Percentiles rank a stretch among this genome's conserved stretches.
Evolutionary conservation across 2,329 filamentous ascomycete species (phyloP).

Genomic region (Hypoxylon sp.): DNA sequence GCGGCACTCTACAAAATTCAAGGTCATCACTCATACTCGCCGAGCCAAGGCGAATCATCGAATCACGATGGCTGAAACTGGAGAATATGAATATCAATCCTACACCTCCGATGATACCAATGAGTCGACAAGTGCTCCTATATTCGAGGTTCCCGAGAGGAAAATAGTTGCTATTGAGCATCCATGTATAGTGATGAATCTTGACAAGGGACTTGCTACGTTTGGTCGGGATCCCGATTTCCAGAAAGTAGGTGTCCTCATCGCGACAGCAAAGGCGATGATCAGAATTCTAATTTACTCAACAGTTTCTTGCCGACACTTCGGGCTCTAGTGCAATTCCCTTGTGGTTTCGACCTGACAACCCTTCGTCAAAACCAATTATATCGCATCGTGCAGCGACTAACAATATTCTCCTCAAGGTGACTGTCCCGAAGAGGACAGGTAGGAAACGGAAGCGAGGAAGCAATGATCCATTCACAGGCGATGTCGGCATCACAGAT

Average conservation of each 20-base stretch:
- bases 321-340: conserved; percentile 62
- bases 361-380: conserved; percentile 80
- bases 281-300: conserved; percentile 6
- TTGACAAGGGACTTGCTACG: conserved; percentile 53
- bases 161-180: conserved; percentile 56
- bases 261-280: background rate
- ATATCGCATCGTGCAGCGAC: conserved; percentile 78
- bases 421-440: conserved; percentile 86
- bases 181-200: conserved; percentile 52
- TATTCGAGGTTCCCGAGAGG: conserved; percentile 49
- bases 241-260: conserved; percentile 45
- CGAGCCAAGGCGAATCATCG: too few species aligned
- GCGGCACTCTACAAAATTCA: too few species aligned
- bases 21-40: too few species aligned
- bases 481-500: conserved; percentile 50
- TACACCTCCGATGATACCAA: conserved; percentile 27
- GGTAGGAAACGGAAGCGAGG: conserved; percentile 86
- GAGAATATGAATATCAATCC: conserved; percentile 11
- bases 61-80: conserved; percentile 19
- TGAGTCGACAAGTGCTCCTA: conserved; percentile 44
- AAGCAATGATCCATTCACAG: conserved; percentile 70
- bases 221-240: conserved; percentile 52
- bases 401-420: conserved; percentile 85
- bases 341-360: conserved; percentile 81
- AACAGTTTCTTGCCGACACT: conserved; percentile 41